Base-by-base conservation (phyloP, 306 rosid genomes). In the Quercus glauca region DNA sequence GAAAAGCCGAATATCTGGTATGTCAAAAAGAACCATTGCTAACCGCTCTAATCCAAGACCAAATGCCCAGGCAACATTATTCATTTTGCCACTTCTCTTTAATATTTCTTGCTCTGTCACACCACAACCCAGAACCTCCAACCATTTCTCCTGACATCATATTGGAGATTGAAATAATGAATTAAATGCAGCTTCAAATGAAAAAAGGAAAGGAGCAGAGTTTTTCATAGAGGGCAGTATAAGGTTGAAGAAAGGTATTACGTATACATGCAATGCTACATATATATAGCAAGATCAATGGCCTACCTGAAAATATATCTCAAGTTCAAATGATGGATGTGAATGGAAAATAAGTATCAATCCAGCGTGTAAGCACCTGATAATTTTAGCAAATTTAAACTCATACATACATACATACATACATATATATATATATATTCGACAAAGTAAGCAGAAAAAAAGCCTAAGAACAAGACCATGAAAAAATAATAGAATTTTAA, bases 301-400 rank as follows among this genome's bases (percentile, higher is more conserved):
- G 25, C 25, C 25, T 23, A 23, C 25, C 25, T 23, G 1, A 23
- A 23, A 23, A 23, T 23, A 23, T 23, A 23, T 23, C 26, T 25
- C 26, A 25, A 25, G 26, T 25, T 25, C 26, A 29, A 29, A 29
- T 29, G 99, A 95, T 25, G 99, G 99, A 83, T 90, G 99, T 95
- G 84, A 95, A 95, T 37, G 99, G 99, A 79, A 95, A 95, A 83
- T 93, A 95, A 52, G 99, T 89, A 86, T 95, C 98, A 72, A 95
- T 90, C 99, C 99, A 95, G 51, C 97, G 98, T 93, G 90, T 92
- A 77, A 61, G 86, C 85, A 84, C 99, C 99, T 95, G 89, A 76
- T 82, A 85, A 68, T 37, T 78, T 78, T 17, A 77, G 60, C 33
- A 75, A 28, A 75, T 41, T 19, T 51, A 74, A 59, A 64, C 31